Evolutionary conservation across 352 stramenopile genomes (phyloP), one percentile per base, ranked within the genome.

Genomic region (Phytophthora agathidicida): DNA sequence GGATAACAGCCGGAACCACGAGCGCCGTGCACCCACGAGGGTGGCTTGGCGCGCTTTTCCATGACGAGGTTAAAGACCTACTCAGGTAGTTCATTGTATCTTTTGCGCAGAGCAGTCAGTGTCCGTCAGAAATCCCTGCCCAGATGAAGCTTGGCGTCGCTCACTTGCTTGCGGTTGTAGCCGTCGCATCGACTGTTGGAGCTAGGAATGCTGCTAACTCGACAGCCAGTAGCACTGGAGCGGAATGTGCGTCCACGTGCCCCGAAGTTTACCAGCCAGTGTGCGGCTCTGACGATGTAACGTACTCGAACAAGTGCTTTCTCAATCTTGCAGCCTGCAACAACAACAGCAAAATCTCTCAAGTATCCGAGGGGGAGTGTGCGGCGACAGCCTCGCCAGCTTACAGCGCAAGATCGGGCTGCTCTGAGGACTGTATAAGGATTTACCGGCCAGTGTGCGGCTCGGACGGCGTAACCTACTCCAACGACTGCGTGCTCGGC

Each of bases 391-490:
- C 48, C 52, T 62, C 26, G 13, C 10, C 19, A 7, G 20, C 28
- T 16, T 35, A 26, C 22, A 43, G 17, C 49, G 14, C 17, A 5
- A 49, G 27, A 23, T 36, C 35, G 5, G 19, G n/a, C 8, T 56
- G 47, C 9, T 19, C 47, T 11, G 36, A 45, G 11, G 19, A 39
- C 10, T 47, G 47, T 19, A 43, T 49, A 19, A 62, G 63, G 50
- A 73, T 73, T 20, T 75, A 70, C 43, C 24, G 51, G 0, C 64
- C 65, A 4, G 53, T 66, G 9, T 70, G 57, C 20, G 63, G 73
- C 13, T 73, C 69, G 8, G 56, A 82, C 33, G 69, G 62, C 13
- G 48, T 65, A 8, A 76, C 56, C 10, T 82, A 82, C 51, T 30
- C 55, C 7, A 82, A 72, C 50, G 50, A 51, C 42, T 82, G 73